Conservation (phyloP, 2,329 filamentous ascomycete genomes). For the Ceratocystis cubensis region DNA sequence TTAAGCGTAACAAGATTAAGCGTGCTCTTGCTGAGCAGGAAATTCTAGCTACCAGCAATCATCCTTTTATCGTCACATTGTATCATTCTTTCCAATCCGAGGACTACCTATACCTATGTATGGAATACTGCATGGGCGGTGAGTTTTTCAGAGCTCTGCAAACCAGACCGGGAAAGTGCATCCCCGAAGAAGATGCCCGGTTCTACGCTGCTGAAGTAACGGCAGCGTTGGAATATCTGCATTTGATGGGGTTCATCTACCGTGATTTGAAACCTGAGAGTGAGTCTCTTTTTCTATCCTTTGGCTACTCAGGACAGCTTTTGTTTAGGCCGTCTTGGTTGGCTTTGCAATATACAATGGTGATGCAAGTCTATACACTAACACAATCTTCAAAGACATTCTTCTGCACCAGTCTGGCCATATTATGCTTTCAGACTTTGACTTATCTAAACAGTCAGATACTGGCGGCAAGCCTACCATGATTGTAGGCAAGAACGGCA, state of each 20-base stretch:
- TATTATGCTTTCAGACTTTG: conserved; percentile 99
- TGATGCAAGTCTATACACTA: conserved; percentile 12
- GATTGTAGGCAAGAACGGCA: conserved; percentile 84
- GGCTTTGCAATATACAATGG: neutral
- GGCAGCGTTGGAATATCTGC: conserved; percentile 87
- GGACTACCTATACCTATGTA: conserved; percentile 96
- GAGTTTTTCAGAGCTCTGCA: conserved; percentile 97
- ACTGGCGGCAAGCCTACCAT: conserved; percentile 92
- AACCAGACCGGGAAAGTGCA: conserved; percentile 92
- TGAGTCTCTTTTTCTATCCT: conserved; percentile 37
- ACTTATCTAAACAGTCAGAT: conserved; percentile 94
- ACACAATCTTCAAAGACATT: conserved; percentile 53
- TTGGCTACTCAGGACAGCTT: neutral
- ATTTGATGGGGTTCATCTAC: conserved; percentile 99
- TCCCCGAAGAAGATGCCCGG: conserved; percentile 87
- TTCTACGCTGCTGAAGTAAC: conserved; percentile 98
- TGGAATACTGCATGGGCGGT: conserved; percentile 98
- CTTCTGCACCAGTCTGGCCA: conserved; percentile 97
- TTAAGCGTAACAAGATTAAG: conserved; percentile 99
- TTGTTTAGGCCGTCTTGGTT: neutral
- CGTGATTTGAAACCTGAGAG: conserved; percentile 96
- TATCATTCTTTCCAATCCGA: conserved; percentile 99
- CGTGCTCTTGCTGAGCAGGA: conserved; percentile 93
- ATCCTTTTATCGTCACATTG: conserved; percentile 95
- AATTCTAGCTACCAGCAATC: conserved; percentile 94